Evolutionary conservation across 495 filamentous ascomycete genomes (phyloP).

Genomic region (Neurospora discreta): DNA sequence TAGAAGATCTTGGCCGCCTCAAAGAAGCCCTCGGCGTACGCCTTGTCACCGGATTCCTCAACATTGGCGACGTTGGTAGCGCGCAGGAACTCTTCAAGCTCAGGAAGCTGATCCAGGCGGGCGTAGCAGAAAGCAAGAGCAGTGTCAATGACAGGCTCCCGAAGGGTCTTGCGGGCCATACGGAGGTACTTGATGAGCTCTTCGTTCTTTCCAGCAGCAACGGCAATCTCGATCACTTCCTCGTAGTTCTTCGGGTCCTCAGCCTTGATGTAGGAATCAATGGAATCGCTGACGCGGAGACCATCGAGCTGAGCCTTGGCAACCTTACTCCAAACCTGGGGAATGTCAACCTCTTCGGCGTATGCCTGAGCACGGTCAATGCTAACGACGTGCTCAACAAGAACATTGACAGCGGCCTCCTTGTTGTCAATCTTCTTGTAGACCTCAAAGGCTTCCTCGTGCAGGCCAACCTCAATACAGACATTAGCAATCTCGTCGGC

Average conservation of each 20-base stretch:
- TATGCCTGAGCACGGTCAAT: slow-evolving; percentile 97
- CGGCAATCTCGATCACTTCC: slow-evolving; percentile 94
- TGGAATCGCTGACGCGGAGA: slow-evolving; percentile 81
- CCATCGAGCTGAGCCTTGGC: slow-evolving; percentile 98
- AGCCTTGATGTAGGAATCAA: slow-evolving; percentile 95
- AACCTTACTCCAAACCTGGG: slow-evolving; percentile 98
- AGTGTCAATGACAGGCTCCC: slow-evolving; percentile 91
- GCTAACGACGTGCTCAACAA: slow-evolving; percentile 95
- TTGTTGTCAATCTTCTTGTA: slow-evolving; percentile 96
- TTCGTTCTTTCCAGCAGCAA: slow-evolving; percentile 93
- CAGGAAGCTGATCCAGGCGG: slow-evolving; percentile 77
- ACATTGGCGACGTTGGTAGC: slow-evolving; percentile 90
- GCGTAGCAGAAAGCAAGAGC: slow-evolving; percentile 88
- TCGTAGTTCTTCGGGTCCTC: slow-evolving; percentile 84
- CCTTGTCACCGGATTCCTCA: slow-evolving; percentile 94
- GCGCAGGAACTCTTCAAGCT: slow-evolving; percentile 94
- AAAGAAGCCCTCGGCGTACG: slow-evolving; percentile 87
- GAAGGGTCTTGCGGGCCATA: slow-evolving; percentile 94
- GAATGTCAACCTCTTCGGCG: slow-evolving; percentile 87
- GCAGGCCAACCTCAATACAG: slow-evolving; percentile 88
- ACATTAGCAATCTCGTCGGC: slow-evolving; percentile 86
- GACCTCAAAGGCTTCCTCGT: slow-evolving; percentile 96
- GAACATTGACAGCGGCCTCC: slow-evolving; percentile 73
- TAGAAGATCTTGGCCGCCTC: slow-evolving; percentile 99
- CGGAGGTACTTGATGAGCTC: slow-evolving; percentile 93